phyloP scores from a whole-genome alignment of 495 filamentous ascomycete species.

The Parmelia sp. region DNA sequence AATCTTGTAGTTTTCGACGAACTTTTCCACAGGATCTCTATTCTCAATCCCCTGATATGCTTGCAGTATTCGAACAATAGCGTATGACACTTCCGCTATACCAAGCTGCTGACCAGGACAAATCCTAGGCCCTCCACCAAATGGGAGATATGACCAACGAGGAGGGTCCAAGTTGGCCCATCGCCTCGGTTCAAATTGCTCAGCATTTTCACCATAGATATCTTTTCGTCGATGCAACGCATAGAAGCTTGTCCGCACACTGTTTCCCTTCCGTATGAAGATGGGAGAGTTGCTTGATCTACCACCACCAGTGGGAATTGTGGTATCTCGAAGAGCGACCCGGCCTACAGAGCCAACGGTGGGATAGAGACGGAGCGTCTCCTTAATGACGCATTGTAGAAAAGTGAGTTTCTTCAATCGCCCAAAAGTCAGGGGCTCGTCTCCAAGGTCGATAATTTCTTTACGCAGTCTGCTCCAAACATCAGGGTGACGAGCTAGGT shows the following conservation, averaged over 20 bases:
- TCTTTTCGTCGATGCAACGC: constrained; percentile 50
- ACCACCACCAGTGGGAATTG: constrained; percentile 36
- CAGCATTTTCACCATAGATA: constrained; percentile 43
- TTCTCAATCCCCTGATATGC: constrained; percentile 23
- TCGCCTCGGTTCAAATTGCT: constrained; percentile 47
- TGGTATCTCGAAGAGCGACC: constrained; percentile 40
- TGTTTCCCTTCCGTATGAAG: constrained; percentile 36
- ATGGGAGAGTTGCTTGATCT: constrained; percentile 34
- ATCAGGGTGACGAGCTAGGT: constrained; percentile 42
- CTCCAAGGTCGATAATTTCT: constrained; percentile 31
- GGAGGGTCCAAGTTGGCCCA: constrained; percentile 46
- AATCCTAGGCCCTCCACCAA: constrained; percentile 21
- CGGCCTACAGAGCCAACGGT: constrained; percentile 47
- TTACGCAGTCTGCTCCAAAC: constrained; percentile 46
- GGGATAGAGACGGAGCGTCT: constrained; percentile 47
- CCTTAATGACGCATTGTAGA: constrained; percentile 40
- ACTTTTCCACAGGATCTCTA: constrained; percentile 14
- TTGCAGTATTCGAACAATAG: constrained; percentile 35
- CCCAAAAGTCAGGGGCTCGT: not conserved
- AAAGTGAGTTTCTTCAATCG: constrained; percentile 38
- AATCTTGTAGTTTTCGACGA: constrained; percentile 17
- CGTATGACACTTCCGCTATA: constrained; percentile 35
- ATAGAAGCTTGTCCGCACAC: constrained; percentile 40
- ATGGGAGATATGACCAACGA: constrained; percentile 22
- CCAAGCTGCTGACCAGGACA: constrained; percentile 19